Base-by-base conservation (phyloP, 768 basidiomycete genomes). In the Pisolithus tinctorius region DNA sequence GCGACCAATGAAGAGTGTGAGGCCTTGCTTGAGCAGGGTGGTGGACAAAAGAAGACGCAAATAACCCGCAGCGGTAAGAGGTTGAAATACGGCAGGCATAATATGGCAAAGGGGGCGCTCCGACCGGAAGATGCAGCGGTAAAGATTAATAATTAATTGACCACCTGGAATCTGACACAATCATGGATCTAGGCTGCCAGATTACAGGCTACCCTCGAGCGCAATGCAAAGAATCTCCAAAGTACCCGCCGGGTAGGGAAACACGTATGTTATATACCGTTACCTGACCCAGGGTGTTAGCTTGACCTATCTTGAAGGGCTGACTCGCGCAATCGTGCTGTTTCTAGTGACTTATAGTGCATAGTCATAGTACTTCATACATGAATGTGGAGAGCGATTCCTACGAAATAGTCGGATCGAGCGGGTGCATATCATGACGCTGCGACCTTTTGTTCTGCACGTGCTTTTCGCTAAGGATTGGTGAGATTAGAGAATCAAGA, bases 51-150 rank as follows among this genome's bases (percentile, higher is more conserved):
- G 48, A 73, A 56, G 34, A 69, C 58, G 40, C 71, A 62, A 58
- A 72, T 63, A 55, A 65, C 71, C 6, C 66, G 80, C 45, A 72
- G 66, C 43, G 27, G 26, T 48, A 78, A 82, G 50, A 80, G 77
- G 56, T 69, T 82, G 13, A 75, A 81, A 53, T 74, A 79, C 25
- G 83, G 86, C 4, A 90, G 87, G 59, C 86, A 90, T 58, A 92
- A 91, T 61, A 89, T 90, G 87, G 90, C 89, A 2, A 91, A 92
- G 67, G 88, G 88, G 3, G 87, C 88, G 1, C 65, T 88, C 56
- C 75, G 85, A 47, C 85, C 85, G 1, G 89, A 92, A 65, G 89
- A 92, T 65, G 87, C 84, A 47, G 87, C 88, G 47, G 88, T 88
- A 66, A 23, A 82, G 72, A 39, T 38, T 55, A 53, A 4, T 25